A percentile compares a stretch with the other conserved stretches of the same genome.
Evolutionary conservation across 2,329 filamentous ascomycete genomes (phyloP).

Genomic region (Calonectria pseudoreteaudii): DNA sequence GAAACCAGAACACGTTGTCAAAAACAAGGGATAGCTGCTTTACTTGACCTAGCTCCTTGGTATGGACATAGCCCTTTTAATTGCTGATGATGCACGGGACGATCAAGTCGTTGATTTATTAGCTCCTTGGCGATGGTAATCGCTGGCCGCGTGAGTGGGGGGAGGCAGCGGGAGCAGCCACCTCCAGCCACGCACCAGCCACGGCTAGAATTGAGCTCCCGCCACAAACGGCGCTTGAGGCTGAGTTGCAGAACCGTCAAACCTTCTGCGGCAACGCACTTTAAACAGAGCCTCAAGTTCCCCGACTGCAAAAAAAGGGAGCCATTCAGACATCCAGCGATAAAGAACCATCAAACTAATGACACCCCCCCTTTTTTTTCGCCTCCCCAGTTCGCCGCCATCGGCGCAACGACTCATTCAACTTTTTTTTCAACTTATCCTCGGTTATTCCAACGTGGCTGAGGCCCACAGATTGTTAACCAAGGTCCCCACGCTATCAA

Average conservation of each 20-base stretch:
- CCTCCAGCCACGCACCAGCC: constrained; percentile 5
- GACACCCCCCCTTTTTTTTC: not conserved
- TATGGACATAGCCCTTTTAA: too few species aligned
- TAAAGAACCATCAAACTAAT: not conserved
- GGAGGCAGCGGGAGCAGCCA: not conserved
- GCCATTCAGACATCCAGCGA: not conserved
- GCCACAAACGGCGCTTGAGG: constrained; percentile 9
- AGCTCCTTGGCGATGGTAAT: not conserved
- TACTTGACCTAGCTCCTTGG: too few species aligned
- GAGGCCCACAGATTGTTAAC: constrained; percentile 27
- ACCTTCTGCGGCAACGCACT: not conserved
- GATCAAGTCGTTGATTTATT: not conserved
- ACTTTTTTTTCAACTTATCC: constrained; percentile 32
- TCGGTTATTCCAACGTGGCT: constrained; percentile 37
- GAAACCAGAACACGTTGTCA: not conserved
- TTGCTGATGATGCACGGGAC: not conserved
- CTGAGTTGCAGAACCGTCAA: constrained; percentile 5
- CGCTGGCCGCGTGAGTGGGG: not conserved
- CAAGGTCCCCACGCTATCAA: constrained; percentile 19
- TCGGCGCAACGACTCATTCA: constrained; percentile 6
- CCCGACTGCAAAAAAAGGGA: not conserved
- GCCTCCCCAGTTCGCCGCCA: not conserved
- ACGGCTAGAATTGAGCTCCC: constrained; percentile 7
- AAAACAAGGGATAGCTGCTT: not conserved
- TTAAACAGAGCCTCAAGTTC: constrained; percentile 8